A percentile compares a stretch with the other conserved stretches of the same genome.
Evolutionary conservation across 1,284 basidiomycete genomes (phyloP).

Genomic region (Waitea zeae): DNA sequence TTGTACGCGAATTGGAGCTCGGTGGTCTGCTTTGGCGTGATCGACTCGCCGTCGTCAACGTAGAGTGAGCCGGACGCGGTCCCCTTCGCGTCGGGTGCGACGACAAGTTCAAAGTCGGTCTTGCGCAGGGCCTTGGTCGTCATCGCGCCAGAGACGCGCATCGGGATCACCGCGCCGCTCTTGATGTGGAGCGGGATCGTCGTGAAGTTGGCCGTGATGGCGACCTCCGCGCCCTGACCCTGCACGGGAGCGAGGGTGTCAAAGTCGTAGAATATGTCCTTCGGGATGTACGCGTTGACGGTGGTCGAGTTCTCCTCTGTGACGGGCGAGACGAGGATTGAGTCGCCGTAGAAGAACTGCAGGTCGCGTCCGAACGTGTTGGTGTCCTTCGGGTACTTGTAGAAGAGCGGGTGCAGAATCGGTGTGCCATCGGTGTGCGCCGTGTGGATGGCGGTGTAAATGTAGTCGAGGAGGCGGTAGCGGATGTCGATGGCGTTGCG

Average conservation of each 20-base stretch:
- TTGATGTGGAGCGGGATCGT: constrained; percentile 45
- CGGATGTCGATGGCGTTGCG: constrained; percentile 43
- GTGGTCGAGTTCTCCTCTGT: constrained; percentile 41
- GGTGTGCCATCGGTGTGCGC: constrained; percentile 42
- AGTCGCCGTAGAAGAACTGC: constrained; percentile 53
- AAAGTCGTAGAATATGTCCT: constrained; percentile 52
- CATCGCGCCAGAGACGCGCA: constrained; percentile 35
- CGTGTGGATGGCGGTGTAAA: constrained; percentile 48
- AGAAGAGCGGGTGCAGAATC: constrained; percentile 43
- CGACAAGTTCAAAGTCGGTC: constrained; percentile 43
- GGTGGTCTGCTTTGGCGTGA: constrained; percentile 24
- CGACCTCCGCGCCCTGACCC: constrained; percentile 26
- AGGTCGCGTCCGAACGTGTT: constrained; percentile 41
- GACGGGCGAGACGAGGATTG: constrained; percentile 52
- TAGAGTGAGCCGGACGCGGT: constrained; percentile 34
- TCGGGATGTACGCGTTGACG: constrained; percentile 45
- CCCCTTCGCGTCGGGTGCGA: constrained; percentile 32
- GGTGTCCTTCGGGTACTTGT: constrained; percentile 43
- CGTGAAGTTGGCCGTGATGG: constrained; percentile 34
- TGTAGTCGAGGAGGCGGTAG: constrained; percentile 52
- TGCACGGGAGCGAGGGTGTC: constrained; percentile 26
- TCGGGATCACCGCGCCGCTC: constrained; percentile 38
- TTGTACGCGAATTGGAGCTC: constrained; percentile 25
- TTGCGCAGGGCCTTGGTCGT: constrained; percentile 36
- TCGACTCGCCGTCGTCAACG: constrained; percentile 44